Percentiles rank a stretch among this genome's conserved stretches.
These are phyloP conservation scores for Coemansia sp. DNA, from an alignment of 192 early-diverging fungal genomes.

Conservation along the genomic window DNA sequence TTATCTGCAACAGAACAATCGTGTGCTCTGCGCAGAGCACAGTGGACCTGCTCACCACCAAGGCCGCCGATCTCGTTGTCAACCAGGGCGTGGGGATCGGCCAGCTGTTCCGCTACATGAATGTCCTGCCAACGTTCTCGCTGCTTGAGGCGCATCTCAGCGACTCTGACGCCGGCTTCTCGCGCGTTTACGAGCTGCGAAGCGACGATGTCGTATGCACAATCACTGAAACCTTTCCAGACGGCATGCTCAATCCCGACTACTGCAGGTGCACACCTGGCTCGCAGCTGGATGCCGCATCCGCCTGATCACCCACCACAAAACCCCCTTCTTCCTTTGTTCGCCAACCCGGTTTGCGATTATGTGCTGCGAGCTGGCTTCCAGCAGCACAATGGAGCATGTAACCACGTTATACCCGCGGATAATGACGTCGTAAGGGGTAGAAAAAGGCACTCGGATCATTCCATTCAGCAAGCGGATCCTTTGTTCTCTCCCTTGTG, in stretches of 20 bases:
- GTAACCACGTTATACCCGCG: too few species aligned
- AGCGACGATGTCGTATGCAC: slow-evolving; percentile 44
- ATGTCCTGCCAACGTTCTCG: slow-evolving; percentile 47
- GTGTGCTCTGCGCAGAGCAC: slow-evolving; percentile 49
- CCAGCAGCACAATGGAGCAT: slow-evolving; percentile 1
- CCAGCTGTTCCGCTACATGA: slow-evolving; percentile 56
- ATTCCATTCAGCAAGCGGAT: not conserved
- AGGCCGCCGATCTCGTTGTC: slow-evolving; percentile 48
- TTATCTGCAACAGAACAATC: slow-evolving; percentile 47
- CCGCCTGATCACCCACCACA: not conserved
- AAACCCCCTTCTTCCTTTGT: not conserved
- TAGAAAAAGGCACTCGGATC: not conserved
- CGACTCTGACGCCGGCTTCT: slow-evolving; percentile 45
- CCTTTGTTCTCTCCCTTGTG: not conserved
- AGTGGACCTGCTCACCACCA: slow-evolving; percentile 40
- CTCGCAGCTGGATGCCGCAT: slow-evolving; percentile 4
- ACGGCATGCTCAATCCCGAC: slow-evolving; percentile 49
- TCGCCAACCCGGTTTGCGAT: not conserved
- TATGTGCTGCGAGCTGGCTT: not conserved
- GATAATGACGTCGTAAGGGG: not conserved
- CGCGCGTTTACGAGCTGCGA: slow-evolving; percentile 48
- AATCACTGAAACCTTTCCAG: slow-evolving; percentile 46
- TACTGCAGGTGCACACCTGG: slow-evolving; percentile 27
- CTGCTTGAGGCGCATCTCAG: slow-evolving; percentile 49
- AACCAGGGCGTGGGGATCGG: slow-evolving; percentile 54